Base-by-base conservation (phyloP, 148 eudicot species). In the Fagopyrum esculentum region DNA sequence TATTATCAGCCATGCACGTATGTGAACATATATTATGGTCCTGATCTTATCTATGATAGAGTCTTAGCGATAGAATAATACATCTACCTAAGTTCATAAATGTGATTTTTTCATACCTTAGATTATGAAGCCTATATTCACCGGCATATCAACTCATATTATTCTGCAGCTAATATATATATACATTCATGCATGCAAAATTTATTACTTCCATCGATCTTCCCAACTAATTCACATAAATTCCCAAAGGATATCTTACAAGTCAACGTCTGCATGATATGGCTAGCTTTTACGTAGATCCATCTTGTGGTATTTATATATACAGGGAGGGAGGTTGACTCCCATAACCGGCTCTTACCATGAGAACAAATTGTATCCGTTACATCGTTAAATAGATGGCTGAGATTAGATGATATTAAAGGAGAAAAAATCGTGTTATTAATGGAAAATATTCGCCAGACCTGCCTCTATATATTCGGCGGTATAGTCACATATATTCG, bases 101-200 rank as follows among this genome's bases (percentile, higher is more conserved):
- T 64, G 70, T 63, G 45, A 16, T 1, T 35, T 64, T 64, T 35
- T 35, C 46, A 64, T 35, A 30, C 45, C n/a, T 64, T 64, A 35
- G 70, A 64, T 64, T 64, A 6, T 64, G 70, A 64, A 64, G 70
- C 45, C 70, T 40, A 64, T 30, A 64, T 64, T 12, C 12, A 30
- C 70, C 70, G 70, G 70, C 70, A 64, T 64, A 40, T 64, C 70
- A 64, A 35, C 16, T 64, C 70, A 64, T 40, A 35, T 64, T 64
- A 64, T 64, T 64, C 70, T 13, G 70, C 70, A 64, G 45, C 45
- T 40, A 8, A 19, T 19, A 59, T 59, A 59, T 59, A 66, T 43
- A 15, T 22, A 66, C 19, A 13, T 66, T 3, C 45, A 66, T 30
- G 6, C 71, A 63, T 15, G 6, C 9, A 15, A 10, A 1, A 66